These are phyloP conservation scores for Pisolithus albus DNA, from an alignment of 768 basidiomycete species.

Conservation along the genomic window DNA sequence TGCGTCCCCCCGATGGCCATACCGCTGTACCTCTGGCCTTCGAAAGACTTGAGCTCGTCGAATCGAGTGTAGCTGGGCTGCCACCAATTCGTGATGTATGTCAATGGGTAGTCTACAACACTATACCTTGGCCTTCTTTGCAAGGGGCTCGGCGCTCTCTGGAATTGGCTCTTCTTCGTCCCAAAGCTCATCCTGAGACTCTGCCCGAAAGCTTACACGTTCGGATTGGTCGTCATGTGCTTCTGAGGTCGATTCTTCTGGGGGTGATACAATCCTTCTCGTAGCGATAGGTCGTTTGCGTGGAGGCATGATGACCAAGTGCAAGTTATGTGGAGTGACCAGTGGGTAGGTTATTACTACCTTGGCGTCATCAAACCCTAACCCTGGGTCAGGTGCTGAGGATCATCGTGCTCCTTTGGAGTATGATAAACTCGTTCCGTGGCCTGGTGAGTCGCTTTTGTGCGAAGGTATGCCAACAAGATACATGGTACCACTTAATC, in stretches of 20 bases:
- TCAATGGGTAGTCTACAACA: not conserved
- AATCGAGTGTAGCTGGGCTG: not conserved
- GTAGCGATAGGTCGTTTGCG: not conserved
- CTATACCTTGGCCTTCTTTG: not conserved
- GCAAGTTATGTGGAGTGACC: too few relatives aligned
- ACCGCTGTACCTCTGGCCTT: constrained; percentile 1
- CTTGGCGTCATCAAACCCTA: not conserved
- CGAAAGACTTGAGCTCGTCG: constrained; percentile 3
- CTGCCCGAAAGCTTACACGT: not conserved
- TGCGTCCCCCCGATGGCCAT: constrained; percentile 2
- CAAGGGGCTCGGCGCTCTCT: not conserved
- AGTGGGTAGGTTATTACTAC: not conserved
- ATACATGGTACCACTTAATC: too few relatives aligned
- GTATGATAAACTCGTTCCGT: not conserved
- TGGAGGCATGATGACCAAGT: not conserved
- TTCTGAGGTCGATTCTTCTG: not conserved
- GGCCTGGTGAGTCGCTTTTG: not conserved
- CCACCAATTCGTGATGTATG: not conserved
- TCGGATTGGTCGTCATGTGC: not conserved
- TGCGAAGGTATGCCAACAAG: not conserved
- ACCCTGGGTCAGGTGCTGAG: not conserved
- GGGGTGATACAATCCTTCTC: not conserved
- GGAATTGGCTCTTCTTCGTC: not conserved
- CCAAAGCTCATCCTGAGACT: not conserved
- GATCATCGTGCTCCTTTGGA: too few relatives aligned